A percentile compares a stretch with the other conserved stretches of the same genome.
phyloP scores from a whole-genome alignment of 148 eudicot species.

The Arbutus unedo region DNA sequence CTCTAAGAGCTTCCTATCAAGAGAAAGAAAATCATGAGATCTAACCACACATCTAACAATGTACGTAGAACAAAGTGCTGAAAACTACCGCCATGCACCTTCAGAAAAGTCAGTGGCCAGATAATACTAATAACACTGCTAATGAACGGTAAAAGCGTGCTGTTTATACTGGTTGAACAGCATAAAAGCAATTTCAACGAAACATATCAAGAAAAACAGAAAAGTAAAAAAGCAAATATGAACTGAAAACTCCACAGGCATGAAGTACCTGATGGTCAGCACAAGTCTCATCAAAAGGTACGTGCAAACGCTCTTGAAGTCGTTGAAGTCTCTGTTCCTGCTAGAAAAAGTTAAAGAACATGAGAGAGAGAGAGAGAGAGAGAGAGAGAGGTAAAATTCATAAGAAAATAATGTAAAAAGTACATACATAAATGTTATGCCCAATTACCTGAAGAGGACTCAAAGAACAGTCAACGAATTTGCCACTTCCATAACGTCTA shows the following conservation, averaged over 20 bases:
- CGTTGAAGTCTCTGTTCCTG: constrained; percentile 72
- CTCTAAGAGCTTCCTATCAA: constrained; percentile 69
- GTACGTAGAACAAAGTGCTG: background rate
- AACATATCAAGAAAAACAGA: background rate
- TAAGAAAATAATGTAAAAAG: background rate
- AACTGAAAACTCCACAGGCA: constrained; percentile 9
- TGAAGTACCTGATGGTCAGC: constrained; percentile 75
- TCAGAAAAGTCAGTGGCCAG: background rate
- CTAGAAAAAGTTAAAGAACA: background rate
- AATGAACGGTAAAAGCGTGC: background rate
- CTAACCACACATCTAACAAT: background rate
- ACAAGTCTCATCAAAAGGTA: constrained; percentile 65
- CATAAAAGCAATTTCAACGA: background rate
- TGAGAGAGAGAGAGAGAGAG: constrained; percentile 6
- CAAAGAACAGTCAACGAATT: constrained; percentile 38
- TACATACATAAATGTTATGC: background rate
- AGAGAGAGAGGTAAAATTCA: background rate
- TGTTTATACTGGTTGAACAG: background rate
- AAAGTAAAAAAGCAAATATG: background rate
- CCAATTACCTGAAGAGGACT: constrained; percentile 62
- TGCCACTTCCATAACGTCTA: constrained; percentile 54
- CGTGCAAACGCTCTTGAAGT: constrained; percentile 48
- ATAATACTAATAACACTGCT: background rate
- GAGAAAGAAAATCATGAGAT: constrained; percentile 14
- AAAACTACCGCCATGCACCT: constrained; percentile 14